Conservation (phyloP, 2,329 filamentous ascomycete genomes). For the Aspergillus pseudoglaucus region DNA sequence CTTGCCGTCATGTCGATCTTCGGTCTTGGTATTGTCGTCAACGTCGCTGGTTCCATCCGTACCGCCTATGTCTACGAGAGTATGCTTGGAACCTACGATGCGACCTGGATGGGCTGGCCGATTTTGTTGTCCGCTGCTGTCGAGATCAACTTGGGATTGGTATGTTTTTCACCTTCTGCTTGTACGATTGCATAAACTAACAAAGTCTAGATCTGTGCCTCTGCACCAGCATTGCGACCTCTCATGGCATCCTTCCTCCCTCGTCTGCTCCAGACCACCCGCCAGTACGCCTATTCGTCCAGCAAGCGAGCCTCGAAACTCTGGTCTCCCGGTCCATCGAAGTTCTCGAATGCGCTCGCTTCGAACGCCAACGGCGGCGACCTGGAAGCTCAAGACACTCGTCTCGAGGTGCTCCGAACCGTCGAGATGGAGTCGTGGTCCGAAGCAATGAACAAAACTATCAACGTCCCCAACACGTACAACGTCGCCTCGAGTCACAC, state of each 20-base stretch:
- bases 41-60: slow-evolving; percentile 28
- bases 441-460: slow-evolving; percentile 15
- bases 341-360: slow-evolving; percentile 8
- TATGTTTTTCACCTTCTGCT: slow-evolving; percentile 11
- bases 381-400: slow-evolving; percentile 10
- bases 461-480: slow-evolving; percentile 10
- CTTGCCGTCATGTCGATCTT: slow-evolving; percentile 35
- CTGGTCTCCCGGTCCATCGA: slow-evolving; percentile 18
- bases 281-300: slow-evolving; percentile 13
- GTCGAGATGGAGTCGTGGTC: slow-evolving; percentile 30
- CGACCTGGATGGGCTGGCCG: slow-evolving; percentile 31
- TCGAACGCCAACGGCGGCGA: neutral
- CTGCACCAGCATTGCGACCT: slow-evolving; percentile 30
- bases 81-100: slow-evolving; percentile 26
- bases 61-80: slow-evolving; percentile 31
- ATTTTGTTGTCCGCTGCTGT: slow-evolving; percentile 24
- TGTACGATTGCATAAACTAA: neutral
- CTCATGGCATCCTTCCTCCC: slow-evolving; percentile 27
- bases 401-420: slow-evolving; percentile 28
- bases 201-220: slow-evolving; percentile 29
- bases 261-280: slow-evolving; percentile 23
- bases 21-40: slow-evolving; percentile 30
- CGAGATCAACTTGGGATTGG: slow-evolving; percentile 31
- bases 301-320: slow-evolving; percentile 15
- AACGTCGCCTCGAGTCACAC: slow-evolving; percentile 12